Conservation (phyloP, 2,329 filamentous ascomycete species). For the Colletotrichum sp. region DNA sequence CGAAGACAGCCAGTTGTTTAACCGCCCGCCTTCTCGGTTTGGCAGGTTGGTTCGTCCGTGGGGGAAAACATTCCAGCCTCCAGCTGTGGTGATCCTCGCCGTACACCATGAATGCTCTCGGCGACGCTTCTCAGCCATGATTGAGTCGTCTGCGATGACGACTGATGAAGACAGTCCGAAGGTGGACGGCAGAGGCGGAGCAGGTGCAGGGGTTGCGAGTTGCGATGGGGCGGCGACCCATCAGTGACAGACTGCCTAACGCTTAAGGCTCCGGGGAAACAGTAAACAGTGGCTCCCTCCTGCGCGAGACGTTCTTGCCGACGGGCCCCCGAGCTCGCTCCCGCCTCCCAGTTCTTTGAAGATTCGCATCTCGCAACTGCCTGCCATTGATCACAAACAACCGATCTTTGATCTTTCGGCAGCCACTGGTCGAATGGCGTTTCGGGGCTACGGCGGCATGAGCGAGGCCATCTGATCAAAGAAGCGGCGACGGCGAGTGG, state of each 20-base stretch:
- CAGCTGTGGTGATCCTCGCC: background rate
- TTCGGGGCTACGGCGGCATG: background rate
- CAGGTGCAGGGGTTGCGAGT: background rate
- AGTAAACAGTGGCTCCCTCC: background rate
- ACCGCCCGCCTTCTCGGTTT: background rate
- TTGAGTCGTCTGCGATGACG: conserved; percentile 13
- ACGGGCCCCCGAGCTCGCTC: background rate
- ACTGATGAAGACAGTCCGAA: background rate
- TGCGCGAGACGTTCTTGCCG: background rate
- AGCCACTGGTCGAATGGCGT: background rate
- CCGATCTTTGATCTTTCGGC: background rate
- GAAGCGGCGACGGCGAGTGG: conserved; percentile 14
- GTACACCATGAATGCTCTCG: background rate
- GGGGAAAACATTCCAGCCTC: background rate
- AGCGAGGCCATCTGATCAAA: conserved; percentile 22
- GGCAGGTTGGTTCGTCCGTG: background rate
- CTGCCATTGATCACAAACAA: background rate
- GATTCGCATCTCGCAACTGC: background rate
- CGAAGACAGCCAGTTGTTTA: background rate
- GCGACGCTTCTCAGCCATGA: conserved; percentile 6
- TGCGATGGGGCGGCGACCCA: conserved; percentile 7
- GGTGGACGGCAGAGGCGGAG: background rate
- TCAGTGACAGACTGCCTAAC: background rate
- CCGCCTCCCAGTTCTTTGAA: background rate
- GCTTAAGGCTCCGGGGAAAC: background rate